Evolutionary conservation across 352 stramenopile genomes (phyloP).

Genomic region (Pythium dissimile): DNA sequence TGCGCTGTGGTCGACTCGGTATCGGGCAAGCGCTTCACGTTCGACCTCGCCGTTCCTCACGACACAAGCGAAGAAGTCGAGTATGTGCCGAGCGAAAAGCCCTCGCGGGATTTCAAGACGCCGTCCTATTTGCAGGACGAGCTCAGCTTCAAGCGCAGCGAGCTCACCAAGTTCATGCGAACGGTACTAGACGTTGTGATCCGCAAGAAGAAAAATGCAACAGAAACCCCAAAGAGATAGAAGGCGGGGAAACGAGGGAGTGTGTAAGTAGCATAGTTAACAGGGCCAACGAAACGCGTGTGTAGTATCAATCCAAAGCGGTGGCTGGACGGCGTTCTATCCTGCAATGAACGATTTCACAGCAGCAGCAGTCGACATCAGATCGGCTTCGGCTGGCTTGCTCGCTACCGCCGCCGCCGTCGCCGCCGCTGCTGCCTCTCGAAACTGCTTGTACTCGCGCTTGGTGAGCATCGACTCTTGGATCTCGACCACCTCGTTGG

Average conservation of each 20-base stretch:
- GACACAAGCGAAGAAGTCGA: conserved; percentile 72
- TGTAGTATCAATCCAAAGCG: not conserved
- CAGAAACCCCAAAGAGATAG: conserved; percentile 16
- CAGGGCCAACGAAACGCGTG: not conserved
- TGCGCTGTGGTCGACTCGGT: conserved; percentile 67
- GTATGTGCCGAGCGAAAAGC: conserved; percentile 66
- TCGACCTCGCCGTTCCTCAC: conserved; percentile 67
- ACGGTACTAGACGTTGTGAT: conserved; percentile 80
- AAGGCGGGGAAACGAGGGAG: not conserved
- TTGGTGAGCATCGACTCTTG: conserved; percentile 80
- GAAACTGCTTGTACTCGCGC: conserved; percentile 72
- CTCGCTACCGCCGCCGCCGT: no score
- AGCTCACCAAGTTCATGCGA: conserved; percentile 85
- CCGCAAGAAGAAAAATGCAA: conserved; percentile 52
- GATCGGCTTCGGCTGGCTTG: no score
- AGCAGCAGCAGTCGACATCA: no score
- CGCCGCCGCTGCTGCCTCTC: no score
- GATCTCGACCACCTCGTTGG: conserved; percentile 72
- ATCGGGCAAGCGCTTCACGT: conserved; percentile 64
- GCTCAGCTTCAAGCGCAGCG: conserved; percentile 71
- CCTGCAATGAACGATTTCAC: no score
- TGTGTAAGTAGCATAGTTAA: conserved; percentile 12
- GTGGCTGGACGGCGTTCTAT: not conserved
- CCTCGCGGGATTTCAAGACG: conserved; percentile 44
- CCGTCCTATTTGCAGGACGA: conserved; percentile 84